Evolutionary conservation across 306 rosid genomes (phyloP).

Genomic region (Cajanus cajan): DNA sequence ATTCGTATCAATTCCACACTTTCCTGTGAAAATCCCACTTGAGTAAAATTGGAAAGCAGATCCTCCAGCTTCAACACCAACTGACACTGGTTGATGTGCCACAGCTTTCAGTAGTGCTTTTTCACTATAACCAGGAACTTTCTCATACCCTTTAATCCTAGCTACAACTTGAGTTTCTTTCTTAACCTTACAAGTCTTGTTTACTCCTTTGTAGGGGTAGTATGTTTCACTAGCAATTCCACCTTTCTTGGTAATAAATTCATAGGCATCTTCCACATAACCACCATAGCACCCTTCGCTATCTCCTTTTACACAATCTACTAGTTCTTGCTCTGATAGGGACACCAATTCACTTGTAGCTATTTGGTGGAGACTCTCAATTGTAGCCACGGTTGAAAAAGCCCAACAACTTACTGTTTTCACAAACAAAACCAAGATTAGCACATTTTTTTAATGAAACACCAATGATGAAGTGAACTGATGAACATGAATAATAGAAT

Average conservation of each 20-base stretch:
- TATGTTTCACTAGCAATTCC: not conserved
- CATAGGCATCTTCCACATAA: not conserved
- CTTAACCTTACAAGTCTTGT: not conserved
- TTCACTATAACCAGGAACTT: slow-evolving; percentile 15
- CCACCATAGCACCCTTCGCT: not conserved
- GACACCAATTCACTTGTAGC: not conserved
- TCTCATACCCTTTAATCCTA: slow-evolving; percentile 1
- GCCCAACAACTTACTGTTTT: slow-evolving; percentile 27
- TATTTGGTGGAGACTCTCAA: not conserved
- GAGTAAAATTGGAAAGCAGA: slow-evolving; percentile 4
- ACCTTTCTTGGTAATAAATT: not conserved
- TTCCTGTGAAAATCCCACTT: not conserved
- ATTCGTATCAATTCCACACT: slow-evolving; percentile 11
- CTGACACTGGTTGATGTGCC: slow-evolving; percentile 29
- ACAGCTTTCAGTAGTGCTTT: not conserved
- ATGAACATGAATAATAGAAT: too few relatives aligned
- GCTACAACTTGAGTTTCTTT: not conserved
- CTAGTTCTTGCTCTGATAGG: slow-evolving; percentile 21
- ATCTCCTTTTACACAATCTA: slow-evolving; percentile 2
- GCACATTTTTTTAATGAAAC: too few relatives aligned
- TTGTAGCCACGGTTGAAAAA: not conserved
- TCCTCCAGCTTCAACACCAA: not conserved
- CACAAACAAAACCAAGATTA: not conserved
- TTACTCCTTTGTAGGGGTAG: slow-evolving; percentile 5
- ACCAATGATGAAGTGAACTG: too few relatives aligned